phyloP scores from a whole-genome alignment of 1,139 yeast species.

The Pichia cactophila region DNA sequence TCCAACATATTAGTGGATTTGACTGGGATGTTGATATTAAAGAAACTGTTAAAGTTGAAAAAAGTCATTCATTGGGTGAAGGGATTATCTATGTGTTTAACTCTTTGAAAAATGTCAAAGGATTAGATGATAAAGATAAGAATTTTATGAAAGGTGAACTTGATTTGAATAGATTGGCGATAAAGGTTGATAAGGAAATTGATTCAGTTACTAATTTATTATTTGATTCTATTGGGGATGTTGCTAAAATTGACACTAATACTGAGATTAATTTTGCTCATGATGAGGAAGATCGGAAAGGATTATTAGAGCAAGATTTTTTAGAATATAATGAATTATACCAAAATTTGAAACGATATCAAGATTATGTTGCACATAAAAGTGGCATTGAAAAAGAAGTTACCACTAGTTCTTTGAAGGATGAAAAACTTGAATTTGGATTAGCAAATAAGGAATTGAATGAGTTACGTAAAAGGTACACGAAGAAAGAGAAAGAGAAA shows the following conservation, averaged over 20 bases:
- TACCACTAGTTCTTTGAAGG: neutral
- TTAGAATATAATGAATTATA: conserved; percentile 15
- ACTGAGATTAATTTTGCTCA: neutral
- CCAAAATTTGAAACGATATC: conserved; percentile 8
- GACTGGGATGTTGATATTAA: conserved; percentile 8
- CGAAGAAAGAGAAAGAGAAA: conserved; percentile 11
- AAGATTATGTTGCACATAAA: neutral
- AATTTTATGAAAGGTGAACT: neutral
- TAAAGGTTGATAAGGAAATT: neutral
- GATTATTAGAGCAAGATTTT: conserved; percentile 8
- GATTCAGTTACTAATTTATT: conserved; percentile 10
- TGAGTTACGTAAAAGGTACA: conserved; percentile 7
- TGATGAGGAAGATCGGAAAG: neutral
- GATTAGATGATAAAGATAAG: neutral
- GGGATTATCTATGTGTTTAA: conserved; percentile 6
- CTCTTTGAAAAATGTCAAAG: conserved; percentile 3
- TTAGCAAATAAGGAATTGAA: neutral
- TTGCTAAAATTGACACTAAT: neutral
- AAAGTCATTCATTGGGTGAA: conserved; percentile 1
- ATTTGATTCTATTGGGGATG: conserved; percentile 9
- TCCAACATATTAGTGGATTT: conserved; percentile 11
- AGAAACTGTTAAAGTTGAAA: neutral
- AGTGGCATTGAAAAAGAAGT: neutral
- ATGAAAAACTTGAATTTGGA: too few species aligned
- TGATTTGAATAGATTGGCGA: neutral